Conservation (phyloP, 2,329 filamentous ascomycete species). For the Neonectria faginata region DNA sequence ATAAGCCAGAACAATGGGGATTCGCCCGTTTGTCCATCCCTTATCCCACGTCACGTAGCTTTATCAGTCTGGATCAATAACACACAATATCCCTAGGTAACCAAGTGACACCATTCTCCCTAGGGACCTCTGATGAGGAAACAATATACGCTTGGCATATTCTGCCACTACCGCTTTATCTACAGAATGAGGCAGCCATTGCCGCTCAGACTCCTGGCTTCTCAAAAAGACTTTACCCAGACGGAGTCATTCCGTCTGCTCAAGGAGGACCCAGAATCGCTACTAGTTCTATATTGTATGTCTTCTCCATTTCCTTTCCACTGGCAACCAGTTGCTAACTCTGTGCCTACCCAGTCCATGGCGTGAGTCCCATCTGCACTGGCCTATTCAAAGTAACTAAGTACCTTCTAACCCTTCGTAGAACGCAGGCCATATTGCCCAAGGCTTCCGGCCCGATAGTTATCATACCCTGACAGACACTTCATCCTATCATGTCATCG, state of each 20-base stretch:
- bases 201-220: slow-evolving; percentile 63
- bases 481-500: slow-evolving; percentile 82
- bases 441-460: slow-evolving; percentile 78
- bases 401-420: slow-evolving; percentile 50
- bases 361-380: slow-evolving; percentile 58
- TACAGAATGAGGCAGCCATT: slow-evolving; percentile 75
- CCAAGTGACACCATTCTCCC: slow-evolving; percentile 87
- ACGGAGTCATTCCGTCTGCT: slow-evolving; percentile 72
- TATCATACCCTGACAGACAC: slow-evolving; percentile 82
- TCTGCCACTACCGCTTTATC: slow-evolving; percentile 81
- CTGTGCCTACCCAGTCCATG: slow-evolving; percentile 64
- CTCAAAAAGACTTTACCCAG: slow-evolving; percentile 63
- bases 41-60: not conserved
- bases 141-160: slow-evolving; percentile 92
- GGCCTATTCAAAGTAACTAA: not conserved
- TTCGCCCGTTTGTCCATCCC: slow-evolving; percentile 75
- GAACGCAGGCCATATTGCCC: slow-evolving; percentile 89
- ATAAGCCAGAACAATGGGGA: slow-evolving; percentile 84
- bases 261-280: slow-evolving; percentile 70
- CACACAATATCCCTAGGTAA: slow-evolving; percentile 67
- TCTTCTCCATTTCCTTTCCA: slow-evolving; percentile 28
- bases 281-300: slow-evolving; percentile 73
- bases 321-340: slow-evolving; percentile 26
- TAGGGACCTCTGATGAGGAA: slow-evolving; percentile 80
- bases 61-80: slow-evolving; percentile 22